Evolutionary conservation across 2,329 filamentous ascomycete species (phyloP), one percentile per base, ranked within the genome.

Genomic region (Shiraia sp.): DNA sequence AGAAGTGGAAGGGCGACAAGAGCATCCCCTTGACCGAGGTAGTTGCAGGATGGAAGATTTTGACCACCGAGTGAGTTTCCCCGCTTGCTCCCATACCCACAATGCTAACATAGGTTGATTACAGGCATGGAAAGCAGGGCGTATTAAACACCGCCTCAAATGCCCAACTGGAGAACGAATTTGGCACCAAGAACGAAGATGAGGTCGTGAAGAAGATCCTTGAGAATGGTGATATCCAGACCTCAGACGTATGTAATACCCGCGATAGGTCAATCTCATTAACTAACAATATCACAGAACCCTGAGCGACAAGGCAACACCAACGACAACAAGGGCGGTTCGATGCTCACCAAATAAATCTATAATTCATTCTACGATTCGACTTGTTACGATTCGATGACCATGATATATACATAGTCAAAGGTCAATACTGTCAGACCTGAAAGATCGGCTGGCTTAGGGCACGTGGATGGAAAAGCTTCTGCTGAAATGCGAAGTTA

Each of bases 21-120:
- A 85, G 80, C 22, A 76, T 93, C 22, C 87, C 93, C 26, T 75
- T 97, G 33, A 80, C 88, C 1, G 85, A 96, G 62, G 91, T 99
- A 42, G 80, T 97, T 41, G 89, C 85, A 44, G 80, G 87, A 6
- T 97, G 89, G 79, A 88, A 95, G 79, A 79, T 99, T 64, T 95
- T 96, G 64, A 76, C 87, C 30, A 95, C 90, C 25, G 88, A 86
- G 91, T 96, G 79, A 75, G 87, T 76, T 24, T 24, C 14, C 14
- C 28, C 16, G 9, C 14, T 2, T 6, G 4, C 8, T 22, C 19
- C 19, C 6, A 16, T 6, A 23, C 9, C 16, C 27, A 2, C 13
- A 27, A n/a, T 23, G 39, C 42, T 46, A 41, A 47, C 28, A 8
- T n/a, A 16, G 27, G 23, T 17, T 28, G 2, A 12, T 10, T 40